These are phyloP conservation scores for Verbascum thapsus DNA, from an alignment of 257 asterid species.

Conservation along the genomic window DNA sequence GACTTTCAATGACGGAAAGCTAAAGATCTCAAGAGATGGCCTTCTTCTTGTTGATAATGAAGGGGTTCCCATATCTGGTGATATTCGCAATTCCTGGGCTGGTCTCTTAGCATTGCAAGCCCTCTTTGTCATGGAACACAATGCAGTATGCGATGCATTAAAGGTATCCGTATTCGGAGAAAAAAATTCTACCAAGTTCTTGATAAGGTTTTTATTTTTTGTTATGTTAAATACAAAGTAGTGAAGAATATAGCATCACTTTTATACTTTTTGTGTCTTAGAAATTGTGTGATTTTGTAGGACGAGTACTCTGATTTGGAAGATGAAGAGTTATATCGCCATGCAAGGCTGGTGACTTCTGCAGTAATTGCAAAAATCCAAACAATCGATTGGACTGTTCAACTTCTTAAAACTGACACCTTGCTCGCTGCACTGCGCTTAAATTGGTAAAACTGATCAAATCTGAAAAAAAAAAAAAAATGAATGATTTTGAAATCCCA, in stretches of 20 bases:
- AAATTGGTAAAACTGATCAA: conserved; percentile 54
- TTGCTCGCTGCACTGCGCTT: conserved; percentile 50
- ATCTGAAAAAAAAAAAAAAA: too few species aligned
- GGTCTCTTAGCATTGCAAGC: conserved; percentile 58
- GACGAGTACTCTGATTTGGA: conserved; percentile 42
- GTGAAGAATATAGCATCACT: too few species aligned
- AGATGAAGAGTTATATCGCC: conserved; percentile 54
- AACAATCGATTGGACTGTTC: conserved; percentile 78
- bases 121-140: conserved; percentile 64
- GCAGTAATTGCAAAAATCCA: conserved; percentile 71
- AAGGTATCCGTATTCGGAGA: too few species aligned
- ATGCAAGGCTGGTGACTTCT: conserved; percentile 63
- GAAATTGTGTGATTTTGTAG: conserved; percentile 26
- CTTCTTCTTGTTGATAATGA: conserved; percentile 46
- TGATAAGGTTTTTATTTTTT: too few species aligned
- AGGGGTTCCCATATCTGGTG: conserved; percentile 53
- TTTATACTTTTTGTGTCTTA: too few species aligned
- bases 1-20: conserved; percentile 57
- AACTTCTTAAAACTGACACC: conserved; percentile 60
- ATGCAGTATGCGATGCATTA: conserved; percentile 56
- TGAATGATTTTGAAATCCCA: too few species aligned
- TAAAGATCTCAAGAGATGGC: conserved; percentile 49
- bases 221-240: too few species aligned
- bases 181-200: too few species aligned
- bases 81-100: conserved; percentile 66